Conservation (phyloP, 768 basidiomycete species). For the Hortiboletus flavorubellus region DNA sequence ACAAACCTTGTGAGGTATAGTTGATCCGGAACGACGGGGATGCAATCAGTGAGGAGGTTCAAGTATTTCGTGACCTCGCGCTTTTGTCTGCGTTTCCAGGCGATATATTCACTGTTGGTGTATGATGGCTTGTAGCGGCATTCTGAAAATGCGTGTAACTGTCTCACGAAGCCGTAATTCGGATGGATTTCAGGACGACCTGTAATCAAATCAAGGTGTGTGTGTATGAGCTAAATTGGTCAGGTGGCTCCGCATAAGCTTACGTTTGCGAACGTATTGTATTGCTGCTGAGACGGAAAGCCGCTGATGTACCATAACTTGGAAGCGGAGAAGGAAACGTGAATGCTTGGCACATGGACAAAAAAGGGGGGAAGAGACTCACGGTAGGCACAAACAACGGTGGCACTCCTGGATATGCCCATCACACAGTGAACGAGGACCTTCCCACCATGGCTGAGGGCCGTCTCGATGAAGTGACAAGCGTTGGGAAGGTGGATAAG, state of each 20-base stretch:
- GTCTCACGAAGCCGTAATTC: constrained; percentile 53
- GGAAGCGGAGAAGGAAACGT: not conserved
- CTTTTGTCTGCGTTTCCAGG: constrained; percentile 56
- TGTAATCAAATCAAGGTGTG: constrained; percentile 16
- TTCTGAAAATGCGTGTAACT: constrained; percentile 51
- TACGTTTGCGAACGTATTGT: constrained; percentile 48
- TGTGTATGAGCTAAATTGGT: constrained; percentile 6
- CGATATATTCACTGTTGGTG: constrained; percentile 43
- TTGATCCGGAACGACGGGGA: constrained; percentile 46
- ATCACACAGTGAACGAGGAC: constrained; percentile 73
- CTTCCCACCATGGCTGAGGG: constrained; percentile 48
- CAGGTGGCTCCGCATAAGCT: constrained; percentile 11
- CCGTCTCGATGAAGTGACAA: constrained; percentile 60
- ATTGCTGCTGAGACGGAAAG: constrained; percentile 44
- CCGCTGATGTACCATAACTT: constrained; percentile 51
- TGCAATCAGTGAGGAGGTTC: constrained; percentile 49
- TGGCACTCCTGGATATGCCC: constrained; percentile 68
- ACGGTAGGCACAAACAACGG: constrained; percentile 57
- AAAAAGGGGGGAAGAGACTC: constrained; percentile 23
- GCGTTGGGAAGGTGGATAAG: constrained; percentile 61
- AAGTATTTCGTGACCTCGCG: constrained; percentile 54
- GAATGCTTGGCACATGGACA: not conserved
- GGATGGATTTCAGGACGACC: constrained; percentile 39
- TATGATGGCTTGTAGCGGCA: constrained; percentile 47
- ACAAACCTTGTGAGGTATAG: constrained; percentile 51